A percentile compares a stretch with the other conserved stretches of the same genome.
These are phyloP conservation scores for Extremus antarcticus DNA, from an alignment of 495 filamentous ascomycete species.

Conservation along the genomic window DNA sequence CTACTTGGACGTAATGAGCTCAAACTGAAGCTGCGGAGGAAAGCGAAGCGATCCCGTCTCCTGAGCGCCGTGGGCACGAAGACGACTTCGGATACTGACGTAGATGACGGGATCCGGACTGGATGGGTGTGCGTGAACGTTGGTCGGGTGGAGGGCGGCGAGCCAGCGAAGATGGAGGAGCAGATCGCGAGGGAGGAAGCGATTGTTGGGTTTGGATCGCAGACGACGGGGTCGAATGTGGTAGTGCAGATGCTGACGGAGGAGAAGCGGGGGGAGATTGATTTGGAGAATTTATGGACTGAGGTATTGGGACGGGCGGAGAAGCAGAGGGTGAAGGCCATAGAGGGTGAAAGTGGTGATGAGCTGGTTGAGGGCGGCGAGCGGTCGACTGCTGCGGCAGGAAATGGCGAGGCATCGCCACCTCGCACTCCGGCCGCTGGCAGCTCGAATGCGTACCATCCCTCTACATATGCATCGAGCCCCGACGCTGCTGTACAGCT, in stretches of 20 bases:
- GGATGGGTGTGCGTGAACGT: constrained; percentile 95
- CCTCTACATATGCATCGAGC: no score
- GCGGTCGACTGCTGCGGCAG: background rate
- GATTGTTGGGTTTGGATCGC: constrained; percentile 66
- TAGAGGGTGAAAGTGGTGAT: background rate
- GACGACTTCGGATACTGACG: constrained; percentile 36
- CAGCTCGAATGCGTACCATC: no score
- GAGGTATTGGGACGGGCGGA: constrained; percentile 37
- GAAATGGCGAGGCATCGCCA: no score
- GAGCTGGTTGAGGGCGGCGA: background rate
- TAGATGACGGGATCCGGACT: constrained; percentile 72
- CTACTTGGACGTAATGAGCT: constrained; percentile 81
- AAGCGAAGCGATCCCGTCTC: constrained; percentile 66
- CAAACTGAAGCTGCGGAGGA: constrained; percentile 72
- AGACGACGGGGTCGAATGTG: constrained; percentile 47
- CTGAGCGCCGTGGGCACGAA: constrained; percentile 48
- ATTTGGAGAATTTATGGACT: constrained; percentile 73
- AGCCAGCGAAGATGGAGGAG: constrained; percentile 33
- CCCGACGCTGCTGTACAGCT: no score
- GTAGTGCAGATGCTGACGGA: constrained; percentile 89
- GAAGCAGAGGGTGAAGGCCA: constrained; percentile 27
- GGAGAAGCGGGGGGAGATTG: constrained; percentile 69
- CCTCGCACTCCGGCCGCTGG: no score
- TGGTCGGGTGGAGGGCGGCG: constrained; percentile 50
- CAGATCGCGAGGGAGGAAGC: constrained; percentile 30